Evolutionary conservation across 768 basidiomycete genomes (phyloP).

Genomic region (Kwoniella bestiolae): DNA sequence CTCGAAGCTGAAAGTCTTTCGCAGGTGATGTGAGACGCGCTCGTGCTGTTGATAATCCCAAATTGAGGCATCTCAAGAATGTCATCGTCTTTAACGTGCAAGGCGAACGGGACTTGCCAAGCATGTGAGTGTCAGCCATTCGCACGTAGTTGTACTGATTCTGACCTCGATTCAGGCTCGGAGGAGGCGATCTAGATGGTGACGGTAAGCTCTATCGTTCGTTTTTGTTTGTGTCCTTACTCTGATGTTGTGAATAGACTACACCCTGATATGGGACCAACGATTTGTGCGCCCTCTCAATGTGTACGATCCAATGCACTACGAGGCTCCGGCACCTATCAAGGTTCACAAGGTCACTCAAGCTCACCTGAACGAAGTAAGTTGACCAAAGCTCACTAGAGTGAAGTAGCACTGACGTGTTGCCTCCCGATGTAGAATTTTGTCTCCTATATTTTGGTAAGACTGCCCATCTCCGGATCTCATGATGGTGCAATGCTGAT

Average conservation of each 20-base stretch:
- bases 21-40: conserved; percentile 53
- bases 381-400: neutral
- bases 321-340: conserved; percentile 45
- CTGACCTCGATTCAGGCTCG: conserved; percentile 39
- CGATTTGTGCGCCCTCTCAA: conserved; percentile 43
- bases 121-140: conserved; percentile 33
- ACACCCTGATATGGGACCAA: conserved; percentile 56
- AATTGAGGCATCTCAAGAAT: conserved; percentile 53
- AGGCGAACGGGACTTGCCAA: conserved; percentile 49
- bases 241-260: conserved; percentile 32
- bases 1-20: conserved; percentile 11
- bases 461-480: neutral
- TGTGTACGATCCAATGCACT: conserved; percentile 48
- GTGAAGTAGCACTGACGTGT: conserved; percentile 9
- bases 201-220: conserved; percentile 26
- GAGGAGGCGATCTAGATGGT: conserved; percentile 56
- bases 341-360: conserved; percentile 43
- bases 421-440: conserved; percentile 38
- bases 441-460: conserved; percentile 51
- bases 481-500: neutral
- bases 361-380: conserved; percentile 46
- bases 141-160: conserved; percentile 1
- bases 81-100: conserved; percentile 55
- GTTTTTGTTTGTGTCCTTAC: neutral
- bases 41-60: conserved; percentile 48